Percentiles rank a stretch among this genome's conserved stretches.
These are phyloP conservation scores for Leersia perrieri DNA, from an alignment of 176 grass and related monocot genomes.

Conservation along the genomic window DNA sequence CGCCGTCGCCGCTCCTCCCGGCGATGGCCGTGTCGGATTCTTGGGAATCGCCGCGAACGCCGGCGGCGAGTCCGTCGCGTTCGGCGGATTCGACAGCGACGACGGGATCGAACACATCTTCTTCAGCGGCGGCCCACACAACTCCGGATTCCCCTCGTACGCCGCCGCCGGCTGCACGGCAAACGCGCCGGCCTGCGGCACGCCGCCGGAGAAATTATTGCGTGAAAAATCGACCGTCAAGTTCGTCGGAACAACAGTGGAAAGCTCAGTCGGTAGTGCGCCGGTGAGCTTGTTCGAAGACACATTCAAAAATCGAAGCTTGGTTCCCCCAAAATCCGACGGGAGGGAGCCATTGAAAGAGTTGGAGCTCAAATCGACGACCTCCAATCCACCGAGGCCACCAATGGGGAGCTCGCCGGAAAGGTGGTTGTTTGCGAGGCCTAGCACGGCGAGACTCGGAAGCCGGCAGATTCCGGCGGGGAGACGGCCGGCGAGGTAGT, in stretches of 20 bases:
- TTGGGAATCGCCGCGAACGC: conserved; percentile 93
- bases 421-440: conserved; percentile 66
- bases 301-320: conserved; percentile 56
- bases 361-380: conserved; percentile 75
- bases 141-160: conserved; percentile 67
- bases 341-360: conserved; percentile 60
- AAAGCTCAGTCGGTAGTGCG: conserved; percentile 39
- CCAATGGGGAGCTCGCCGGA: conserved; percentile 48
- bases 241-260: conserved; percentile 46
- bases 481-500: conserved; percentile 51
- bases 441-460: conserved; percentile 52
- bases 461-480: conserved; percentile 44
- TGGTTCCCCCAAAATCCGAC: conserved; percentile 48
- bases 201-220: conserved; percentile 76
- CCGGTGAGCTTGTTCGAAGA: conserved; percentile 70
- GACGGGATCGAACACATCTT: conserved; percentile 68
- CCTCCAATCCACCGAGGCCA: conserved; percentile 49
- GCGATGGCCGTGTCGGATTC: conserved; percentile 25
- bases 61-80: conserved; percentile 68
- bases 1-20: too few relatives aligned
- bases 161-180: conserved; percentile 45
- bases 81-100: conserved; percentile 68
- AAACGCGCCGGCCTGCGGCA: conserved; percentile 58
- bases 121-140: conserved; percentile 71
- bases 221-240: conserved; percentile 64